A percentile compares a stretch with the other conserved stretches of the same genome.
These are phyloP conservation scores for Trametes punicea DNA, from an alignment of 768 basidiomycete genomes.

Conservation along the genomic window DNA sequence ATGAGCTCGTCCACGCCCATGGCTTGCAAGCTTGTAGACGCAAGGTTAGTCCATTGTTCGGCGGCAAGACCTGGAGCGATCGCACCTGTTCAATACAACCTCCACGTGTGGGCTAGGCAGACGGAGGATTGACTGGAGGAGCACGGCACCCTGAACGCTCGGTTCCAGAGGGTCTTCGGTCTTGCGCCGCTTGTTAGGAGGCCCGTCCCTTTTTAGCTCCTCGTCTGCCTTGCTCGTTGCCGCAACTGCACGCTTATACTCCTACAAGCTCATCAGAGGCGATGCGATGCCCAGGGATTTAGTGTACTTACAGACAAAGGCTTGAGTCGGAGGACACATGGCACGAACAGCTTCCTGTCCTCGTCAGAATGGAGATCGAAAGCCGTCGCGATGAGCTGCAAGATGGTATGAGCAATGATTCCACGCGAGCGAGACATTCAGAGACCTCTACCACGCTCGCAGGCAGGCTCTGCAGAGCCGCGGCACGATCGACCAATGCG, in stretches of 20 bases:
- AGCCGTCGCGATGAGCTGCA: constrained; percentile 56
- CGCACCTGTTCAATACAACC: constrained; percentile 67
- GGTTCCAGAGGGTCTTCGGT: constrained; percentile 47
- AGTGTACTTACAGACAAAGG: constrained; percentile 42
- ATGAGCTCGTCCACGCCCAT: constrained; percentile 59
- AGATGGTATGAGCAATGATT: background rate
- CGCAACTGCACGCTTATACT: constrained; percentile 20
- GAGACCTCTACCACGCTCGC: constrained; percentile 54
- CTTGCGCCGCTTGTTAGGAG: constrained; percentile 4
- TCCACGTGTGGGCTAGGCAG: constrained; percentile 66
- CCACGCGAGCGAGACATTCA: background rate
- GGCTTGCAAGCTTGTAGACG: constrained; percentile 15
- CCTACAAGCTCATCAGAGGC: constrained; percentile 16
- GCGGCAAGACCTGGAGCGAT: no score
- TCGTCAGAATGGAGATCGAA: constrained; percentile 52
- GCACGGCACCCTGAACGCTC: constrained; percentile 78
- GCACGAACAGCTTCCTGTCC: constrained; percentile 54
- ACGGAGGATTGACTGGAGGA: constrained; percentile 79
- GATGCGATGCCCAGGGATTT: background rate
- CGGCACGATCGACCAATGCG: constrained; percentile 68
- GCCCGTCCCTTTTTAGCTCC: constrained; percentile 24
- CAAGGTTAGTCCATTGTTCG: background rate
- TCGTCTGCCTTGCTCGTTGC: constrained; percentile 4
- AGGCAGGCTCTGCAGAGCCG: constrained; percentile 44
- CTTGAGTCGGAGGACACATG: constrained; percentile 60